A percentile compares a stretch with the other conserved stretches of the same genome.
Evolutionary conservation across 495 filamentous ascomycete genomes (phyloP).

Genomic region (Penicillium herquei): DNA sequence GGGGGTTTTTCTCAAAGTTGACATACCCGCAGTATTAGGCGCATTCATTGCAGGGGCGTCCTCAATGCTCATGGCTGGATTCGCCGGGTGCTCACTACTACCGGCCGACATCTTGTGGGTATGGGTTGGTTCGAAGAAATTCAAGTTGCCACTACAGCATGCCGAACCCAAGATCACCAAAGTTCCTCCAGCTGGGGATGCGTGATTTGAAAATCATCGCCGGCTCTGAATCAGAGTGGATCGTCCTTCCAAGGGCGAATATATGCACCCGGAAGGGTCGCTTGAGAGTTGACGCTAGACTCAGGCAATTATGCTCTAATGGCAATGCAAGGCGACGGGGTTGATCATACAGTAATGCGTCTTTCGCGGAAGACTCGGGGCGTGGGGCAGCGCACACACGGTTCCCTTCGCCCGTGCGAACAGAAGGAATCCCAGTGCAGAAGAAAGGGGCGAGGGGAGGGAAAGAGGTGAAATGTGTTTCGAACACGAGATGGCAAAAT

Average conservation of each 20-base stretch:
- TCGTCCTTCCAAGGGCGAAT: conserved; percentile 2
- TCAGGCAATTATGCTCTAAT: conserved; percentile 7
- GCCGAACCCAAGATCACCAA: conserved; percentile 21
- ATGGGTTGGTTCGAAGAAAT: conserved; percentile 7
- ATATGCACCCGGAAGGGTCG: background rate
- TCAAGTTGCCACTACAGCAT: conserved; percentile 27
- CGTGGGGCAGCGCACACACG: background rate
- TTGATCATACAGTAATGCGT: conserved; percentile 2
- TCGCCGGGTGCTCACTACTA: conserved; percentile 10
- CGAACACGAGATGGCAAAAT: background rate
- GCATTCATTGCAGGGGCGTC: background rate
- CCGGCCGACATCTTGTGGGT: conserved; percentile 29
- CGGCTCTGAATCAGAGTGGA: conserved; percentile 10
- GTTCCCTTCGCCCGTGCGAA: conserved; percentile 1
- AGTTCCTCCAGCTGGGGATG: conserved; percentile 22
- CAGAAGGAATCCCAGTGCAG: background rate
- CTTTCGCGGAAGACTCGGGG: background rate
- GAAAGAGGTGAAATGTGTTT: background rate
- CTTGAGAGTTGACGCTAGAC: conserved; percentile 5
- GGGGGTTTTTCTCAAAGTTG: background rate
- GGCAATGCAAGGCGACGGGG: conserved; percentile 13
- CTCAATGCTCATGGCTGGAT: conserved; percentile 5
- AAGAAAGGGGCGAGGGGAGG: background rate
- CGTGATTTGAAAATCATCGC: conserved; percentile 27
- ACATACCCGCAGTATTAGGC: conserved; percentile 20